Base-by-base conservation (phyloP, 495 filamentous ascomycete species). In the Neurospora sp. region DNA sequence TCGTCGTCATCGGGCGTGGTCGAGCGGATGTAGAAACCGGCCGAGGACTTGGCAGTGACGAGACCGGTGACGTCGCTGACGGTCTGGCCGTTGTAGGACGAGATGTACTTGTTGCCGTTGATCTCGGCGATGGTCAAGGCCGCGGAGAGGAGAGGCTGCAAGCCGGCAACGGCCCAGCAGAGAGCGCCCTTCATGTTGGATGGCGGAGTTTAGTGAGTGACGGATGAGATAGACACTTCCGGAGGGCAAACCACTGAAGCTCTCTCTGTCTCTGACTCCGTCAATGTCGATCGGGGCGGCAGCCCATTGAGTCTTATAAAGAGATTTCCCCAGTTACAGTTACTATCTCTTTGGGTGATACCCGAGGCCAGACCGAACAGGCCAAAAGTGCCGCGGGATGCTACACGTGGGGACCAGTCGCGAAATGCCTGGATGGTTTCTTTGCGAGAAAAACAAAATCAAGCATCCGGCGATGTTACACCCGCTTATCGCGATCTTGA, bases 31-130 rank as follows among this genome's bases (percentile, higher is more conserved):
- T 83, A 91, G 78, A 91, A 83, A 2, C 89, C 89, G 69, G 81
- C 82, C 12, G 86, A 83, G 0, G 85, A 86, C 78, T 88, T 88
- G 39, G 88, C 89, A 14, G 87, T 87, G n/a, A 90, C 83, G 35
- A 90, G 77, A 6, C 89, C 89, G 9, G 85, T 84, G 44, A 91
- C 83, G 46, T 85, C 82, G 11, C 83, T 84, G 48, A 91, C 86
- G 0, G 74, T 79, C 74, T 87, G 72, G 11, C 84, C 85, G 5
- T 81, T 82, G 77, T 85, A 85, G 0, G 88, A 83, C 27, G 89
- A 91, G 42, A 89, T 76, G 81, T 84, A 90, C n/a, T 78, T 83
- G 70, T 87, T 83, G 73, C 89, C 89, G 75, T 89, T 90, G 82
- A 91, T 90, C 73, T 88, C 84, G 44, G 83, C 81, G 76, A 91